Evolutionary conservation across 2,329 filamentous ascomycete genomes (phyloP).

Genomic region (Sordariomycetes sp.): DNA sequence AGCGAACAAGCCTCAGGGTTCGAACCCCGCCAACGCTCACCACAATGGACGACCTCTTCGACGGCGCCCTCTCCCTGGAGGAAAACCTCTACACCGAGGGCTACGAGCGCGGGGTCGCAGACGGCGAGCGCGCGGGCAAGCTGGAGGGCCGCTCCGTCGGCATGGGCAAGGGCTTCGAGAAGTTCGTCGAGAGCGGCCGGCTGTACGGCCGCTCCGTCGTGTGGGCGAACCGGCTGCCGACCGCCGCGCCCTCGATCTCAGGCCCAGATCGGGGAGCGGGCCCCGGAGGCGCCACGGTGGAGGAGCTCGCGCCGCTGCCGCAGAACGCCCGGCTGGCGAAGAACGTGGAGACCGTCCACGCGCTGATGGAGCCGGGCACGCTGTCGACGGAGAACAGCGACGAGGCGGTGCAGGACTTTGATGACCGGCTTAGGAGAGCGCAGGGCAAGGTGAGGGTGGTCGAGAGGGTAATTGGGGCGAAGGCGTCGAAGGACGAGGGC

Average conservation of each 20-base stretch:
- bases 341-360: slow-evolving; percentile 65
- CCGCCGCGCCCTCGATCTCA: slow-evolving; percentile 10
- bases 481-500: neutral
- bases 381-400: slow-evolving; percentile 76
- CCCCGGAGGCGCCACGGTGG: neutral
- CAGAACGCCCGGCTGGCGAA: slow-evolving; percentile 59
- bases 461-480: slow-evolving; percentile 52
- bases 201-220: slow-evolving; percentile 69
- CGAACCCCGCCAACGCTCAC: slow-evolving; percentile 12
- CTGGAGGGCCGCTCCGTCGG: slow-evolving; percentile 87
- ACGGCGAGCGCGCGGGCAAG: slow-evolving; percentile 68
- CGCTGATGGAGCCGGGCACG: slow-evolving; percentile 67
- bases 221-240: slow-evolving; percentile 65
- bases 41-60: slow-evolving; percentile 35
- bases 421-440: slow-evolving; percentile 77
- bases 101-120: slow-evolving; percentile 61
- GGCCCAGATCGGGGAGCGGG: slow-evolving; percentile 4
- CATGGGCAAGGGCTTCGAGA: slow-evolving; percentile 86
- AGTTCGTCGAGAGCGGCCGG: slow-evolving; percentile 71
- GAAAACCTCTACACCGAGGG: slow-evolving; percentile 73
- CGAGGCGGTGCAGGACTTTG: slow-evolving; percentile 82
- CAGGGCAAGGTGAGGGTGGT: slow-evolving; percentile 78
- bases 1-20: slow-evolving; percentile 1
- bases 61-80: slow-evolving; percentile 49
- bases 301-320: slow-evolving; percentile 30